Percentiles rank a stretch among this genome's conserved stretches.
Conservation (phyloP, 208 protist species). For the Phytomonas sp. region DNA sequence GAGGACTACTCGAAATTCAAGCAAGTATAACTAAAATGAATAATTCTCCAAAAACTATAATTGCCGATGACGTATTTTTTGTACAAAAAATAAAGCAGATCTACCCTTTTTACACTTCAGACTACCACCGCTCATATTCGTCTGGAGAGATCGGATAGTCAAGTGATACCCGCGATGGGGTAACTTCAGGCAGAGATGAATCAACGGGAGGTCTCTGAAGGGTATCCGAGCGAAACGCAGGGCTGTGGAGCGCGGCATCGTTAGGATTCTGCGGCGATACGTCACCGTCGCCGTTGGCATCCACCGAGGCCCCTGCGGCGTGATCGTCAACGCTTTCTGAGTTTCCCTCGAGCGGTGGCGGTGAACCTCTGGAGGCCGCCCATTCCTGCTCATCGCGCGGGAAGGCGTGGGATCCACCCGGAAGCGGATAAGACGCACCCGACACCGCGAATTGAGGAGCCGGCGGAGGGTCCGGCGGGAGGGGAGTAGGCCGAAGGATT, state of each 20-base stretch:
- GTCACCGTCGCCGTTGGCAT: neutral
- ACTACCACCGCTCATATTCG: neutral
- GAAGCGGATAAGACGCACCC: neutral
- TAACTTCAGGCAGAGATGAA: neutral
- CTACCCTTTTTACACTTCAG: neutral
- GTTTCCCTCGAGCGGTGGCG: neutral
- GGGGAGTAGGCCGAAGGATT: constrained; percentile 38
- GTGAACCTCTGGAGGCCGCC: neutral
- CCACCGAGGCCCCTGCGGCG: neutral
- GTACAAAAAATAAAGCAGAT: neutral
- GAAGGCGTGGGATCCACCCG: neutral
- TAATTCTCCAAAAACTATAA: neutral
- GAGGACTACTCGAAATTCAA: neutral
- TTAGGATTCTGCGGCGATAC: neutral
- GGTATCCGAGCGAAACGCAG: neutral
- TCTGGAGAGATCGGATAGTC: neutral
- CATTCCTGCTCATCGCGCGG: neutral
- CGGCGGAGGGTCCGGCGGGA: constrained; percentile 35
- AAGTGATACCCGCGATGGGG: neutral
- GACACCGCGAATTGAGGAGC: neutral
- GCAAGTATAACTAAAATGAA: neutral
- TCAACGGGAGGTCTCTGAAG: neutral
- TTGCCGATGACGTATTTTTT: neutral
- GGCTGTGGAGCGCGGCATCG: neutral
- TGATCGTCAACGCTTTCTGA: neutral